Evolutionary conservation across 2,329 filamentous ascomycete species (phyloP).

Genomic region (Canariomyces notabilis): DNA sequence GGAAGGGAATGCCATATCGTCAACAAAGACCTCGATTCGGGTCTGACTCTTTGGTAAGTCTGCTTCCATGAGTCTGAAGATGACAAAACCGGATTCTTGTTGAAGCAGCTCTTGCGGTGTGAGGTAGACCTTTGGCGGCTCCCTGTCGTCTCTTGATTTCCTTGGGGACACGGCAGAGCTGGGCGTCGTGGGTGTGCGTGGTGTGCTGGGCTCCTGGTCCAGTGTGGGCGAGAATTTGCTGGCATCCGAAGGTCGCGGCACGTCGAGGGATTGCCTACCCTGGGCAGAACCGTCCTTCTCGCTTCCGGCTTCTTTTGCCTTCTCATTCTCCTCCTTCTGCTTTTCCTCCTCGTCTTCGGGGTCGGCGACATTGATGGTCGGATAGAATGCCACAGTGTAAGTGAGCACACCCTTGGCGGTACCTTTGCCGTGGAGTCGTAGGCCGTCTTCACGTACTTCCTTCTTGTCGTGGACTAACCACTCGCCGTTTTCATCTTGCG

Average conservation of each 20-base stretch:
- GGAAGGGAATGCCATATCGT: slow-evolving; percentile 89
- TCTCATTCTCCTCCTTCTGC: slow-evolving; percentile 42
- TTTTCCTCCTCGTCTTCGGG: slow-evolving; percentile 76
- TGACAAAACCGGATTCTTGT: slow-evolving; percentile 85
- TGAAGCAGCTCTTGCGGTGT: slow-evolving; percentile 73
- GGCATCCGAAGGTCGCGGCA: slow-evolving; percentile 29
- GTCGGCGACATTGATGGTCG: slow-evolving; percentile 79
- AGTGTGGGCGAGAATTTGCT: slow-evolving; percentile 41
- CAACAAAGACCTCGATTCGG: slow-evolving; percentile 83
- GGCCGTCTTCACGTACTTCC: slow-evolving; percentile 56
- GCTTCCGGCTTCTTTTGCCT: slow-evolving; percentile 42
- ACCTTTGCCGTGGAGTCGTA: slow-evolving; percentile 69
- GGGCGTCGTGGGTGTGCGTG: slow-evolving; percentile 42
- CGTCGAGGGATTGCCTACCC: slow-evolving; percentile 30
- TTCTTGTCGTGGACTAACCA: slow-evolving; percentile 77
- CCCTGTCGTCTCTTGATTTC: slow-evolving; percentile 50
- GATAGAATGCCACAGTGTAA: slow-evolving; percentile 86
- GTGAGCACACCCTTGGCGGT: slow-evolving; percentile 72
- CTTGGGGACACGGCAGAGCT: slow-evolving; percentile 39
- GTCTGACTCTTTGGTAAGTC: slow-evolving; percentile 72
- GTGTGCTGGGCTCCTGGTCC: slow-evolving; percentile 31
- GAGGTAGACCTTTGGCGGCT: slow-evolving; percentile 71
- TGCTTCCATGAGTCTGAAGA: slow-evolving; percentile 90
- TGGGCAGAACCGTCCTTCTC: slow-evolving; percentile 34
- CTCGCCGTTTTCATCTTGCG: slow-evolving; percentile 72